phyloP scores from a whole-genome alignment of 2,329 filamentous ascomycete genomes.

The Canariomyces notabilis region DNA sequence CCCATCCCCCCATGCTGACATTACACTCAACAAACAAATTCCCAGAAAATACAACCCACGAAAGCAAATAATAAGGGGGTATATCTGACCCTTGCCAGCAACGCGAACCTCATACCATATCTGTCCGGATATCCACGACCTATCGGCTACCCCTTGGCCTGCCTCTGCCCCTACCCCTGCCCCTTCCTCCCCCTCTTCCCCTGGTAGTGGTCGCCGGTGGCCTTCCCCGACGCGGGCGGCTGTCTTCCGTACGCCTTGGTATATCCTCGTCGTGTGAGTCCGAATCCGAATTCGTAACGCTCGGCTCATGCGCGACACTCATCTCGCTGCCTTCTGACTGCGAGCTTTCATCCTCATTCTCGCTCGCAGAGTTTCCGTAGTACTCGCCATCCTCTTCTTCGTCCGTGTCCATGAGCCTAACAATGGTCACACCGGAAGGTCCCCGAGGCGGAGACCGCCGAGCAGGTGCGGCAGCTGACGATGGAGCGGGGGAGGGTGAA shows the following conservation, averaged over 20 bases:
- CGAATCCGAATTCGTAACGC: slow-evolving; percentile 20
- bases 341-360: slow-evolving; percentile 1
- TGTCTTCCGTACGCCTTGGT: slow-evolving; percentile 12
- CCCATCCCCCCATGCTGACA: no score
- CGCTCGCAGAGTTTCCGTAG: neutral
- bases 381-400: slow-evolving; percentile 22
- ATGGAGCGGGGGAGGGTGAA: neutral
- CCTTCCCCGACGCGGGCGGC: slow-evolving; percentile 4
- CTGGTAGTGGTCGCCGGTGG: slow-evolving; percentile 10
- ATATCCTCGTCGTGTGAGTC: slow-evolving; percentile 26
- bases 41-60: no score
- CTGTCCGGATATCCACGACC: neutral
- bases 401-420: slow-evolving; percentile 30
- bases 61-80: neutral
- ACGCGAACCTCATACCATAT: no score
- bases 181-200: slow-evolving; percentile 4
- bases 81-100: neutral
- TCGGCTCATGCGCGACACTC: slow-evolving; percentile 12
- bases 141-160: slow-evolving; percentile 1
- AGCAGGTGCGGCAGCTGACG: neutral
- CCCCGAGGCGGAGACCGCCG: slow-evolving; percentile 1
- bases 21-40: no score
- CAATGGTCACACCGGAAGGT: slow-evolving; percentile 29
- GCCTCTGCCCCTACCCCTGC: slow-evolving; percentile 6
- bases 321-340: neutral